phyloP scores from a whole-genome alignment of 2,329 filamentous ascomycete species.

The Tolypocladium album region DNA sequence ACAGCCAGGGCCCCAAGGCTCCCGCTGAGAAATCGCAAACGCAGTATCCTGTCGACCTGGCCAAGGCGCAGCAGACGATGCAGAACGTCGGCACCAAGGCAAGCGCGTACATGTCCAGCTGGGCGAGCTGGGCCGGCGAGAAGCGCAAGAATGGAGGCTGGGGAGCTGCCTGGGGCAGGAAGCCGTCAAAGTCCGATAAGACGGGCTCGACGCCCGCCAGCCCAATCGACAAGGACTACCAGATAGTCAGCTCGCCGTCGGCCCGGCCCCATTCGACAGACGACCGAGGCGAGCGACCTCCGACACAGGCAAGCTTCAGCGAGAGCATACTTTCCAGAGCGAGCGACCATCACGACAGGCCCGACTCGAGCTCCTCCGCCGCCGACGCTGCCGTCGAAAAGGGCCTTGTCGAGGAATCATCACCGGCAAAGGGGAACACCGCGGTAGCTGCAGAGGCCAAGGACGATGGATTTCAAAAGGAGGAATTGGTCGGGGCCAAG shows the following conservation, averaged over 20 bases:
- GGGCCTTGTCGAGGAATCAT: background rate
- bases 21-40: slow-evolving; percentile 2
- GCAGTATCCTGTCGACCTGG: slow-evolving; percentile 15
- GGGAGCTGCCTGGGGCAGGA: slow-evolving; percentile 29
- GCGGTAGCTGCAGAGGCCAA: background rate
- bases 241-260: slow-evolving; percentile 20
- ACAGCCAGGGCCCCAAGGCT: slow-evolving; percentile 5
- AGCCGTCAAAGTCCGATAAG: slow-evolving; percentile 18
- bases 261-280: slow-evolving; percentile 17
- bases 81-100: slow-evolving; percentile 44
- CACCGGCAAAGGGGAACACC: background rate
- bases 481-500: background rate
- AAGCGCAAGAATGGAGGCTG: slow-evolving; percentile 53
- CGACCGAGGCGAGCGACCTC: slow-evolving; percentile 17
- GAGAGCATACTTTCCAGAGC: slow-evolving; percentile 33
- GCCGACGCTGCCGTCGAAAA: background rate
- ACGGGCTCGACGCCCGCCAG: slow-evolving; percentile 21
- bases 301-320: slow-evolving; percentile 30
- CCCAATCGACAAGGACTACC: slow-evolving; percentile 26
- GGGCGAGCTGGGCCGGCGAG: slow-evolving; percentile 63
- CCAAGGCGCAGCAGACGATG: slow-evolving; percentile 33
- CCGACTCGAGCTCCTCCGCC: background rate
- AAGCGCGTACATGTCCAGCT: slow-evolving; percentile 56
- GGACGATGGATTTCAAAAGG: background rate
- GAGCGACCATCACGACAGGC: slow-evolving; percentile 15